Conservation (phyloP, 441 rosid species). For the Arabidopsis hybrid region DNA sequence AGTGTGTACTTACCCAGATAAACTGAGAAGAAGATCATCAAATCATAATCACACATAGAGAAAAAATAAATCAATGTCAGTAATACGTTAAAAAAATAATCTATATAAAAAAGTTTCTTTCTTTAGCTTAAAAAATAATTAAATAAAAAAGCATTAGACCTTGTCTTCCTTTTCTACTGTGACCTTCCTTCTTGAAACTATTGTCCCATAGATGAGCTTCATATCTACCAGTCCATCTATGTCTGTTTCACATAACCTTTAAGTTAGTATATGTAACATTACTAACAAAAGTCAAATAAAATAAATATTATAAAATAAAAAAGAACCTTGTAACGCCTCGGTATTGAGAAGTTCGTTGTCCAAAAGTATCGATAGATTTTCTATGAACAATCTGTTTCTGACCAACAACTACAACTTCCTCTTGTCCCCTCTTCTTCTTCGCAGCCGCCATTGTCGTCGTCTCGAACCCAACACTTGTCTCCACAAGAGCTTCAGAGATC, state of each 20-base stretch:
- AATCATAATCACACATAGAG: slow-evolving; percentile 42
- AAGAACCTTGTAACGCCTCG: slow-evolving; percentile 92
- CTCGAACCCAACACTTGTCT: slow-evolving; percentile 45
- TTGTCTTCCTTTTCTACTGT: slow-evolving; percentile 99
- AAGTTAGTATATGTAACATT: slow-evolving; percentile 11
- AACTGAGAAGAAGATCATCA: slow-evolving; percentile 58
- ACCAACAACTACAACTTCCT: slow-evolving; percentile 52
- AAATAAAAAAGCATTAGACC: slow-evolving; percentile 50
- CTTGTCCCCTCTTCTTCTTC: slow-evolving; percentile 85
- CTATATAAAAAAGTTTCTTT: slow-evolving; percentile 16
- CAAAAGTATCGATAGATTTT: slow-evolving; percentile 97
- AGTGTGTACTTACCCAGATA: slow-evolving; percentile 71
- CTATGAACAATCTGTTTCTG: slow-evolving; percentile 89
- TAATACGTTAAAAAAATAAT: slow-evolving; percentile 12
- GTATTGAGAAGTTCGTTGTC: slow-evolving; percentile 97
- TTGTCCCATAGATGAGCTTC: slow-evolving; percentile 99
- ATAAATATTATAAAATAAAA: not conserved
- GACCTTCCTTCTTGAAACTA: slow-evolving; percentile 99
- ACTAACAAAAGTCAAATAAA: slow-evolving; percentile 8
- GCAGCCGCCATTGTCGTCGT: slow-evolving; percentile 47
- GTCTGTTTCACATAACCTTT: slow-evolving; percentile 52
- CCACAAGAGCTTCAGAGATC: slow-evolving; percentile 47
- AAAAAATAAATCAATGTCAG: slow-evolving; percentile 39
- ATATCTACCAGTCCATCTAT: slow-evolving; percentile 98
- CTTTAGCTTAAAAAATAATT: not conserved